Conservation (phyloP, 2,329 filamentous ascomycete genomes). For the Calonectria multiphialidica region DNA sequence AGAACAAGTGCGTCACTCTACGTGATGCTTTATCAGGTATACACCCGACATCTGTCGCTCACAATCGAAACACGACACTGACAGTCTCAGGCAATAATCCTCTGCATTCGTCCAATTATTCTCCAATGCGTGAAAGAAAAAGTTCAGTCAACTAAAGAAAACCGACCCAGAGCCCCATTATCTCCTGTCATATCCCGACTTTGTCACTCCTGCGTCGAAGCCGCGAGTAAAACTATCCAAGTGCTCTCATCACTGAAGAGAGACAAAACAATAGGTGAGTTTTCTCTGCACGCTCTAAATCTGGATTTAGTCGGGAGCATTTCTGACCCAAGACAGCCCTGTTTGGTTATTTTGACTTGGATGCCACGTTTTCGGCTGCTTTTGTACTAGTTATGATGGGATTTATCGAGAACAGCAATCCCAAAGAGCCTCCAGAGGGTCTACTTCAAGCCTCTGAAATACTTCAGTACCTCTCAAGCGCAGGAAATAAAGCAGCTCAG, state of each 20-base stretch:
- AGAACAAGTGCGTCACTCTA: constrained; percentile 44
- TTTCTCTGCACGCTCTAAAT: no score
- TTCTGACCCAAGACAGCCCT: constrained; percentile 23
- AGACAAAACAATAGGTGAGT: constrained; percentile 38
- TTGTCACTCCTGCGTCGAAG: constrained; percentile 42
- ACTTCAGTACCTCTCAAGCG: constrained; percentile 38
- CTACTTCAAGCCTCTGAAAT: constrained; percentile 37
- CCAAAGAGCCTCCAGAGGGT: constrained; percentile 39
- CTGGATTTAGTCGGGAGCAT: rapidly evolving
- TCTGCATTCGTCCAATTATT: constrained; percentile 44
- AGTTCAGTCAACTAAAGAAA: constrained; percentile 31
- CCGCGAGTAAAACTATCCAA: constrained; percentile 41
- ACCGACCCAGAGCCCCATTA: constrained; percentile 20
- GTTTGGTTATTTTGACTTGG: constrained; percentile 45
- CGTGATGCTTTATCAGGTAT: constrained; percentile 43
- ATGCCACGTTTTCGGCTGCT: constrained; percentile 45
- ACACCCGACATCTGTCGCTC: neutral
- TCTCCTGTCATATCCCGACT: constrained; percentile 35
- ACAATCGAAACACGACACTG: neutral
- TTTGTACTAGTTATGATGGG: constrained; percentile 45
- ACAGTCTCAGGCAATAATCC: constrained; percentile 41
- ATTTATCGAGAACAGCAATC: constrained; percentile 38
- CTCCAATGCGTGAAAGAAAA: constrained; percentile 46
- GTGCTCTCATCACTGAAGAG: constrained; percentile 38
- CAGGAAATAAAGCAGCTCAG: constrained; percentile 42